phyloP scores from a whole-genome alignment of 495 filamentous ascomycete species.

The Aspergillus ostianus region DNA sequence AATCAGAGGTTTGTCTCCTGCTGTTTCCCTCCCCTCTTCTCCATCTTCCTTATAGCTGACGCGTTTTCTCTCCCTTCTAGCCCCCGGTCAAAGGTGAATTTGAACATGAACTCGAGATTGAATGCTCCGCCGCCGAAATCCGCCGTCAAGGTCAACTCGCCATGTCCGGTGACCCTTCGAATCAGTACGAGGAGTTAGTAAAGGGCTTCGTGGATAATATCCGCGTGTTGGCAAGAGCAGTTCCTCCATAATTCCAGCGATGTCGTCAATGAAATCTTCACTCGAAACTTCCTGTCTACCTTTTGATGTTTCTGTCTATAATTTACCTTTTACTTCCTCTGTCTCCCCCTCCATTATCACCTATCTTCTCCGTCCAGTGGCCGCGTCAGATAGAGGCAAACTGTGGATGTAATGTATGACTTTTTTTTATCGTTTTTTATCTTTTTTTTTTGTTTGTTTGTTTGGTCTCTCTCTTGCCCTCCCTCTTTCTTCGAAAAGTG shows the following conservation, averaged over 20 bases:
- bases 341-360: neutral
- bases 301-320: constrained; percentile 1
- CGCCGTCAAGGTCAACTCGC: constrained; percentile 67
- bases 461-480: neutral
- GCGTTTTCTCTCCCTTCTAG: constrained; percentile 37
- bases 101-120: constrained; percentile 87
- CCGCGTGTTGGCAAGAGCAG: constrained; percentile 58
- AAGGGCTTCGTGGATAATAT: constrained; percentile 86
- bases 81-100: constrained; percentile 52
- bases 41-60: constrained; percentile 2
- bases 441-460: constrained; percentile 12
- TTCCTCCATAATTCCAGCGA: constrained; percentile 30
- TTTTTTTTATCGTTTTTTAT: constrained; percentile 1
- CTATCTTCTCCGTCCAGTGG: neutral
- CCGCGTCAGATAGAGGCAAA: neutral
- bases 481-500: no score
- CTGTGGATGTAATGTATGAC: constrained; percentile 4
- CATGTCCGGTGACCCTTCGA: constrained; percentile 49
- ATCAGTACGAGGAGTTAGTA: constrained; percentile 71
- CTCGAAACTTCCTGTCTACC: no score
- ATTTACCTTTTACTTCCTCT: neutral
- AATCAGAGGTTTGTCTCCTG: constrained; percentile 52
- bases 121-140: constrained; percentile 66
- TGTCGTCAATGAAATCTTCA: neutral
- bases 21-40: neutral